These are phyloP conservation scores for Iris macrosiphon DNA, from an alignment of 106 monocot genomes.

Conservation along the genomic window DNA sequence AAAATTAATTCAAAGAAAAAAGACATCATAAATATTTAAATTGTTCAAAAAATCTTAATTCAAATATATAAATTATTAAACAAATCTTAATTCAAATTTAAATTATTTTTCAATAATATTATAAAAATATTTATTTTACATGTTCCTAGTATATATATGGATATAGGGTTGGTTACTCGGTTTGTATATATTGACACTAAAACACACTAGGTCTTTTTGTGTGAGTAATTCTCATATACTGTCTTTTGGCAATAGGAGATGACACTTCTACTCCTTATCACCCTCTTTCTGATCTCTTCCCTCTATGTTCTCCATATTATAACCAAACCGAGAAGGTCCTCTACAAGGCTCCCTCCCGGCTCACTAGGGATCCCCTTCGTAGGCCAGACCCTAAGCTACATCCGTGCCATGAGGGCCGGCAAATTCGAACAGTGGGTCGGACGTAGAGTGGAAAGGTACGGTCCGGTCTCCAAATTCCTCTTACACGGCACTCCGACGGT, in stretches of 20 bases:
- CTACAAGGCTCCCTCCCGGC: constrained; percentile 18
- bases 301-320: not conserved
- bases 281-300: not conserved
- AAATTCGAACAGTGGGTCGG: constrained; percentile 5
- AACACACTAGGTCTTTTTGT: not conserved
- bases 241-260: not conserved
- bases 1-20: no score
- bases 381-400: constrained; percentile 18
- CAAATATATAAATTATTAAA: no score
- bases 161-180: no score
- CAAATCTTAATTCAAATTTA: no score
- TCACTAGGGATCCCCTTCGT: constrained; percentile 17
- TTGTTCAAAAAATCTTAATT: no score
- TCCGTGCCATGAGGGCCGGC: constrained; percentile 10
- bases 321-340: not conserved
- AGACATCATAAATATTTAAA: no score
- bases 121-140: no score
- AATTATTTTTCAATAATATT: no score
- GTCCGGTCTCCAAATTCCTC: constrained; percentile 9
- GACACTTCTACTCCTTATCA: not conserved
- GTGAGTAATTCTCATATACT: not conserved
- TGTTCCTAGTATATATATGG: no score
- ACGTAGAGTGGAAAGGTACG: constrained; percentile 6
- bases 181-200: not conserved
- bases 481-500: constrained; percentile 13